A percentile compares a stretch with the other conserved stretches of the same genome.
Evolutionary conservation across 192 early-diverging fungal species (phyloP).

Genomic region (Geranomyces variabilis): DNA sequence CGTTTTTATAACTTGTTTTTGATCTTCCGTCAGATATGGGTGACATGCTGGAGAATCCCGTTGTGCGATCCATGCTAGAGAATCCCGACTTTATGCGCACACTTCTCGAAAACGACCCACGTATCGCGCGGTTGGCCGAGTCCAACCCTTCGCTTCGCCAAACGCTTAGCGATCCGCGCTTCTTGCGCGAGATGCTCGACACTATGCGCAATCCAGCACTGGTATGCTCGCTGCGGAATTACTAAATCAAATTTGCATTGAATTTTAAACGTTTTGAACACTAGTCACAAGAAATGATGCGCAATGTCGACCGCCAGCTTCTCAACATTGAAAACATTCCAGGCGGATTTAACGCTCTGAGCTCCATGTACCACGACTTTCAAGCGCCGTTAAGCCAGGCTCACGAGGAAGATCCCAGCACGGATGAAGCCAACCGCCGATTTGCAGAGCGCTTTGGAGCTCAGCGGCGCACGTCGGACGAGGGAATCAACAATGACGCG

Average conservation of each 20-base stretch:
- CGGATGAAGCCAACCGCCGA: constrained; percentile 40
- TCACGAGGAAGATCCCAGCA: constrained; percentile 27
- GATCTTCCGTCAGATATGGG: constrained; percentile 24
- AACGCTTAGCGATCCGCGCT: constrained; percentile 29
- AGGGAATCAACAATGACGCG: constrained; percentile 36
- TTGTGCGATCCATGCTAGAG: constrained; percentile 22
- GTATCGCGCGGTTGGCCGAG: constrained; percentile 31
- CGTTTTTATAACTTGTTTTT: neutral
- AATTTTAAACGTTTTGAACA: too few species aligned
- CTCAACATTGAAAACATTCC: constrained; percentile 46
- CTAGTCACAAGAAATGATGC: constrained; percentile 40
- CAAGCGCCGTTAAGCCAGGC: constrained; percentile 19
- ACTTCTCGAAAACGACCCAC: constrained; percentile 34
- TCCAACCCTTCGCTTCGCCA: constrained; percentile 32
- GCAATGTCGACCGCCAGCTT: constrained; percentile 31
- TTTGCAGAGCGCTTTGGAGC: constrained; percentile 39
- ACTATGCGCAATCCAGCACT: constrained; percentile 37
- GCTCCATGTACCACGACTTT: constrained; percentile 34
- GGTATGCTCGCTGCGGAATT: neutral
- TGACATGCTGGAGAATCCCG: constrained; percentile 29
- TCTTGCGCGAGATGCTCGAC: constrained; percentile 32
- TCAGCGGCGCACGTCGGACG: neutral
- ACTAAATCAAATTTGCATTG: neutral
- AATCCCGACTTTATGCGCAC: constrained; percentile 35
- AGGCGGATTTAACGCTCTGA: constrained; percentile 41